These are phyloP conservation scores for Solanum acaule DNA, from an alignment of 257 asterid genomes.

Conservation along the genomic window DNA sequence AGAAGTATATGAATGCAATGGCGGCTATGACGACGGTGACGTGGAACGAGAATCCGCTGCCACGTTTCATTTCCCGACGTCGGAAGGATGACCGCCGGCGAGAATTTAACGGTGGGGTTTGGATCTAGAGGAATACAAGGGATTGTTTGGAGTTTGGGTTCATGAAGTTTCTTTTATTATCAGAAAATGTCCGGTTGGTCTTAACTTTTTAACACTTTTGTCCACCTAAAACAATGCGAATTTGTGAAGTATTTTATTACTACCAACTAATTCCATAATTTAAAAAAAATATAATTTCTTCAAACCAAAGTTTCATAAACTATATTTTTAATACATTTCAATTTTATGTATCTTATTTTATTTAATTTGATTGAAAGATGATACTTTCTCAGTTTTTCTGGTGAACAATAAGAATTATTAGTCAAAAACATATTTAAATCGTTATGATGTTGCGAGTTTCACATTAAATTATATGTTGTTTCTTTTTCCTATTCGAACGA, in stretches of 20 bases:
- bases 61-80: slow-evolving; percentile 13
- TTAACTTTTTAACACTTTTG: neutral
- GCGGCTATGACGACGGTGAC: slow-evolving; percentile 48
- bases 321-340: neutral
- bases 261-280: neutral
- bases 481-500: accelerated
- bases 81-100: neutral
- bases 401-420: neutral
- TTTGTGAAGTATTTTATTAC: neutral
- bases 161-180: neutral
- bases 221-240: neutral
- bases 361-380: neutral
- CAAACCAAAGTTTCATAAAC: neutral
- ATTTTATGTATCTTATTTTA: neutral
- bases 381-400: too few relatives aligned
- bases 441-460: accelerated
- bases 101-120: neutral
- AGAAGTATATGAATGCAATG: slow-evolving; percentile 66
- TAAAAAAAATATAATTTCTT: neutral
- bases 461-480: neutral
- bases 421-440: neutral
- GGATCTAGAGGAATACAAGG: neutral
- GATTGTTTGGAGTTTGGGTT: neutral
- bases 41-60: slow-evolving; percentile 44
- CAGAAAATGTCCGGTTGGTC: neutral